Percentiles rank a stretch among this genome's conserved stretches.
Evolutionary conservation across 495 filamentous ascomycete genomes (phyloP).

Genomic region (Neurospora hispaniola): DNA sequence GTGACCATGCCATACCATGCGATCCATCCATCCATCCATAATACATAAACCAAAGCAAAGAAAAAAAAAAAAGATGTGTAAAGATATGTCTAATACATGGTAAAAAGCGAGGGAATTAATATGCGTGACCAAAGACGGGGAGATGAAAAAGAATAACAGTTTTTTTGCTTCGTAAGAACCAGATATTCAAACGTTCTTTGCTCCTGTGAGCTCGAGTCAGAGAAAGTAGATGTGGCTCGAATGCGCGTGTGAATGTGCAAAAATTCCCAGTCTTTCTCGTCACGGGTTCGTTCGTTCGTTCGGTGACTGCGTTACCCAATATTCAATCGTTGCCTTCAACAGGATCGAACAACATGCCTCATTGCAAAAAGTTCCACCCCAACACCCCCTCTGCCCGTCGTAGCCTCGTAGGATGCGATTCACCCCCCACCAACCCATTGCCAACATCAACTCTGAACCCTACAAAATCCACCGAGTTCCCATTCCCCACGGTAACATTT

Average conservation of each 20-base stretch:
- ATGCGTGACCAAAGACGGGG: not conserved
- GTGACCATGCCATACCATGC: not conserved
- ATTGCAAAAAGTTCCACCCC: not conserved
- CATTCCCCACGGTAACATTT: conserved; percentile 33
- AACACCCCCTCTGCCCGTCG: not conserved
- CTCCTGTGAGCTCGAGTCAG: not conserved
- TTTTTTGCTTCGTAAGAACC: not conserved
- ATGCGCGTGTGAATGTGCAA: not conserved
- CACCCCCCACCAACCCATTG: conserved; percentile 3
- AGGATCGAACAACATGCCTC: not conserved
- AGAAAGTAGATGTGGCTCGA: not conserved
- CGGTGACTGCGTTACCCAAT: not conserved
- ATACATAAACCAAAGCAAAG: not conserved
- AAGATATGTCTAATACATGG: not conserved
- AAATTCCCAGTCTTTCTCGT: not conserved
- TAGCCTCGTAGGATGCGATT: not conserved
- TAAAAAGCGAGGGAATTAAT: not conserved
- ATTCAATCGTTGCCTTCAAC: not conserved
- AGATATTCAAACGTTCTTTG: not conserved
- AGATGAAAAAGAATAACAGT: not conserved
- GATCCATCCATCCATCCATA: not conserved
- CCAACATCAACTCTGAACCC: conserved; percentile 16
- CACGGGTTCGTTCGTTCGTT: not conserved
- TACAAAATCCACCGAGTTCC: conserved; percentile 37
- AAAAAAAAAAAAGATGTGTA: not conserved